Evolutionary conservation across 345 rosid genomes (phyloP).

Genomic region (Melaleuca quinquenervia): DNA sequence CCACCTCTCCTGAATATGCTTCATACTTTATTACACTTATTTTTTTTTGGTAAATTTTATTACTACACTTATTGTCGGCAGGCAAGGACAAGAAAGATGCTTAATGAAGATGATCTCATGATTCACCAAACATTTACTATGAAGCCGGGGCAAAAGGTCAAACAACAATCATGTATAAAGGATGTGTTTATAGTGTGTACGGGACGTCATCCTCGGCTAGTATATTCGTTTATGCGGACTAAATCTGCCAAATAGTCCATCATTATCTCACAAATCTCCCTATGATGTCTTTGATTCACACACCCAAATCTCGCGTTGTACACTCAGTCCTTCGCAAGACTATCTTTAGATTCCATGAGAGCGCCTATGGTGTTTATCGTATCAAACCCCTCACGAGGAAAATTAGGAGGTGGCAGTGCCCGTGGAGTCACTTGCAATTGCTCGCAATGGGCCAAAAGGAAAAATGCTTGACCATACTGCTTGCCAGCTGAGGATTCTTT

Average conservation of each 20-base stretch:
- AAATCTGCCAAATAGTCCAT: background rate
- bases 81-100: background rate
- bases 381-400: background rate
- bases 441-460: background rate
- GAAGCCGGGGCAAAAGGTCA: background rate
- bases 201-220: background rate
- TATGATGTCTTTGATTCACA: background rate
- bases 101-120: background rate
- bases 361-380: background rate
- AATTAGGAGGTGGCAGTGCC: background rate
- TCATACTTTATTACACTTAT: background rate
- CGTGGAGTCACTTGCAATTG: background rate
- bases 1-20: background rate
- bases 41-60: no score
- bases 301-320: background rate
- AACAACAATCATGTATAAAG: background rate
- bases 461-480: conserved; percentile 23
- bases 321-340: background rate
- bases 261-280: background rate
- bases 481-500: conserved; percentile 28
- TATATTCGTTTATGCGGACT: background rate
- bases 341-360: no score
- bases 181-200: no score
- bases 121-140: background rate
- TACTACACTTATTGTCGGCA: background rate